A percentile compares a stretch with the other conserved stretches of the same genome.
Evolutionary conservation across 768 basidiomycete species (phyloP).

Genomic region (Cystofilobasidium bisporidii): DNA sequence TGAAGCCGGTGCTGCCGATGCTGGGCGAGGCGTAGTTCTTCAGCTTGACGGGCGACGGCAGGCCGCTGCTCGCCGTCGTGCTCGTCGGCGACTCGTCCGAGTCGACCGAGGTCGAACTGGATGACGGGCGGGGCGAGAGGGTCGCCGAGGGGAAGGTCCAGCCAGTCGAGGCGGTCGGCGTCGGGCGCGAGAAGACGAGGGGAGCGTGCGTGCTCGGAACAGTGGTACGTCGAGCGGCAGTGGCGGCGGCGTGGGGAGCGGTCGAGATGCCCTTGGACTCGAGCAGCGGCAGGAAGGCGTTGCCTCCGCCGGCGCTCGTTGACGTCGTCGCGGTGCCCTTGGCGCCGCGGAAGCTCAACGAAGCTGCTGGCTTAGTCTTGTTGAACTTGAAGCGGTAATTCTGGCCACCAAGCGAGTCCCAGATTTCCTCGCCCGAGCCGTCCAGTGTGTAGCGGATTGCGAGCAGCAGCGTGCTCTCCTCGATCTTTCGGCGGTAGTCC

Average conservation of each 20-base stretch:
- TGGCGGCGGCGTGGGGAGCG: not conserved
- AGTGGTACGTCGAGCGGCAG: too few species aligned
- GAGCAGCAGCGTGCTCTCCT: slow-evolving; percentile 71
- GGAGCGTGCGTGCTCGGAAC: not conserved
- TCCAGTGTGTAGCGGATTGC: slow-evolving; percentile 59
- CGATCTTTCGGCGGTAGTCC: slow-evolving; percentile 64
- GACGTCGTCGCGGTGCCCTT: not conserved
- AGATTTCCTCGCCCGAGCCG: slow-evolving; percentile 64
- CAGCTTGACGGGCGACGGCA: too few species aligned
- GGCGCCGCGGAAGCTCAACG: not conserved
- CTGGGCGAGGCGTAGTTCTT: too few species aligned
- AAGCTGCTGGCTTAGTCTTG: slow-evolving; percentile 30
- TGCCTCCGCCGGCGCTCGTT: not conserved
- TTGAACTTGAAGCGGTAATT: slow-evolving; percentile 71
- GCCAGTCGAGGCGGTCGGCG: not conserved
- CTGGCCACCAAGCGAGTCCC: slow-evolving; percentile 77
- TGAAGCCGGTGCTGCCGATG: slow-evolving; percentile 20
- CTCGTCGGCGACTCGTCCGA: too few species aligned
- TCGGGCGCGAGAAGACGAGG: slow-evolving; percentile 1
- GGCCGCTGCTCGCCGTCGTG: too few species aligned
- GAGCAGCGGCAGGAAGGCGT: slow-evolving; percentile 24
- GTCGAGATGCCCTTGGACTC: slow-evolving; percentile 17
- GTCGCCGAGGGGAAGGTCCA: too few species aligned
- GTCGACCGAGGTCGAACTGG: too few species aligned
- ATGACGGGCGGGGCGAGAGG: too few species aligned